Percentiles rank a stretch among this genome's conserved stretches.
Conservation (phyloP, 2,329 filamentous ascomycete species). For the Calonectria ilicicola region DNA sequence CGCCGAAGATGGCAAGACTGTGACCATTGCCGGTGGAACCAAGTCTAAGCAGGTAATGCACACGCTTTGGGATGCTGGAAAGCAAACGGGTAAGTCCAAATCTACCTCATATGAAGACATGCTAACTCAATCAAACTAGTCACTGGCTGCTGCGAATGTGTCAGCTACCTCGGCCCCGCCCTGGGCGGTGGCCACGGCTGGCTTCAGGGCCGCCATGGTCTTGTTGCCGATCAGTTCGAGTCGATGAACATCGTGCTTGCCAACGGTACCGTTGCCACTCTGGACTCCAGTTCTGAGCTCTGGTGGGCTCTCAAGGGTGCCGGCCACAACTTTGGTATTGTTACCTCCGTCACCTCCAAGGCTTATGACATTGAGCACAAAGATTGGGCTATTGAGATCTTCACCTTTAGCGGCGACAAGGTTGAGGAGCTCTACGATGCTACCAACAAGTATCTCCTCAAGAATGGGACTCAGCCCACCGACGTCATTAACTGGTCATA, state of each 20-base stretch:
- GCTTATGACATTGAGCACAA: slow-evolving; percentile 42
- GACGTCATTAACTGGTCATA: slow-evolving; percentile 64
- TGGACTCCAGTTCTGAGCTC: slow-evolving; percentile 43
- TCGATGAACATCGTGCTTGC: slow-evolving; percentile 48
- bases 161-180: slow-evolving; percentile 44
- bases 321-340: slow-evolving; percentile 51
- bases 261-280: slow-evolving; percentile 39
- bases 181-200: slow-evolving; percentile 48
- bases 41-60: slow-evolving; percentile 59
- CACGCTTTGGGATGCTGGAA: slow-evolving; percentile 61
- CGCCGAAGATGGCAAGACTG: slow-evolving; percentile 56
- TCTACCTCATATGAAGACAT: no score
- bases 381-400: slow-evolving; percentile 47
- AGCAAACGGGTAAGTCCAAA: slow-evolving; percentile 57
- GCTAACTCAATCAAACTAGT: slow-evolving; percentile 15
- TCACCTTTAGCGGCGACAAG: slow-evolving; percentile 60
- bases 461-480: slow-evolving; percentile 51
- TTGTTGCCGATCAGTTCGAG: slow-evolving; percentile 49
- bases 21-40: slow-evolving; percentile 60
- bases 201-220: slow-evolving; percentile 44
- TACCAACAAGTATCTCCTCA: slow-evolving; percentile 58
- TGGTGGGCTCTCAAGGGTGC: slow-evolving; percentile 51
- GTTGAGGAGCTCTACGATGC: slow-evolving; percentile 60
- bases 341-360: slow-evolving; percentile 45
- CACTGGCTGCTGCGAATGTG: slow-evolving; percentile 42